phyloP scores from a whole-genome alignment of 2,329 filamentous ascomycete genomes.

The Fusarium globosum region DNA sequence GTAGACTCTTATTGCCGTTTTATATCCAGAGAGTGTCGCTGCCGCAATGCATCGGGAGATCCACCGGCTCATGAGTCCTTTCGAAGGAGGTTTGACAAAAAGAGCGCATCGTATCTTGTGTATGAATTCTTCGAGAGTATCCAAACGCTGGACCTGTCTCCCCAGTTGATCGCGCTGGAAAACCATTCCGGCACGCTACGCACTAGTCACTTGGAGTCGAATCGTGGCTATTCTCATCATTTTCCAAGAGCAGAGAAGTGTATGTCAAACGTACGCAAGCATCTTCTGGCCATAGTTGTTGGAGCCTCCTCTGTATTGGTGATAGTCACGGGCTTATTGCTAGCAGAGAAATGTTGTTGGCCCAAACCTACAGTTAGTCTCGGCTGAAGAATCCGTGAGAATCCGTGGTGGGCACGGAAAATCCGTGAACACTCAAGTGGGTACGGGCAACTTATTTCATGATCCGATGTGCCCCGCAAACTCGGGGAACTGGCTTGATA shows the following conservation, averaged over 20 bases:
- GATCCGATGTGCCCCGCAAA: not conserved
- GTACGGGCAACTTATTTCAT: not conserved
- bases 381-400: slow-evolving; percentile 4
- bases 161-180: too few relatives aligned
- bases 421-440: not conserved
- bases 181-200: not conserved
- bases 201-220: not conserved
- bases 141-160: not conserved
- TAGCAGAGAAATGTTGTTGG: too few relatives aligned
- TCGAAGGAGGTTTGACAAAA: not conserved
- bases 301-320: accelerated
- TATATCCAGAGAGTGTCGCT: not conserved
- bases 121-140: not conserved
- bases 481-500: not conserved
- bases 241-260: accelerated
- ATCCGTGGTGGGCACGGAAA: slow-evolving; percentile 9
- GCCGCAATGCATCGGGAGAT: not conserved
- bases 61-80: not conserved
- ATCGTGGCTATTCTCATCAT: not conserved
- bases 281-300: accelerated
- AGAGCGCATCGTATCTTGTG: too few relatives aligned
- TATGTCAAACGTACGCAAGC: accelerated
- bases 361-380: too few relatives aligned
- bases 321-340: accelerated
- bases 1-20: not conserved